phyloP scores from a whole-genome alignment of 768 basidiomycete genomes.

The Terana coerulea region DNA sequence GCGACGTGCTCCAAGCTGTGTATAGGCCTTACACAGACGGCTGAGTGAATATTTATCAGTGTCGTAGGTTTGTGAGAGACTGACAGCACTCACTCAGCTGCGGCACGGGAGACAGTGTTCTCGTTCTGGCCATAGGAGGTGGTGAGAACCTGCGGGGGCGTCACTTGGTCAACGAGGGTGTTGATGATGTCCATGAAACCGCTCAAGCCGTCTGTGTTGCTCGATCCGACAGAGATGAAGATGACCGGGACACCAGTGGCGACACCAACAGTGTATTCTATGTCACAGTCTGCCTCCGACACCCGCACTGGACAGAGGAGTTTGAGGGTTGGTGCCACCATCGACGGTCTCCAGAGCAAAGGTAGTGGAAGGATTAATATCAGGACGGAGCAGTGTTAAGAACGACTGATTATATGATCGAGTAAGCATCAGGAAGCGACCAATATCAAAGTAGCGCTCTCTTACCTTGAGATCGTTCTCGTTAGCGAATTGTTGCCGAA shows the following conservation, averaged over 20 bases:
- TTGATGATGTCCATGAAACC: conserved; percentile 26
- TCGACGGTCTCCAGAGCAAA: conserved; percentile 25
- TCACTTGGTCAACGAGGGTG: conserved; percentile 17
- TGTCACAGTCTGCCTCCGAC: conserved; percentile 21
- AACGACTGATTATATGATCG: conserved; percentile 52
- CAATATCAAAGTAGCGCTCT: conserved; percentile 1
- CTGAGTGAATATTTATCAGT: conserved; percentile 6
- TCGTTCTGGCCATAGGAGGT: conserved; percentile 28
- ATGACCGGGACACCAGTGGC: conserved; percentile 26
- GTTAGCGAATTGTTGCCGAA: conserved; percentile 20
- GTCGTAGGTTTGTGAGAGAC: background rate
- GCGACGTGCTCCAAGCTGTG: conserved; percentile 27
- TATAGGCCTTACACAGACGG: conserved; percentile 25
- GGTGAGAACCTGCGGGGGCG: conserved; percentile 24
- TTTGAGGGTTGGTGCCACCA: conserved; percentile 41
- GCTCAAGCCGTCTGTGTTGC: conserved; percentile 15
- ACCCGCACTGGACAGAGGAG: conserved; percentile 7
- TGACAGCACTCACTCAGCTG: conserved; percentile 16
- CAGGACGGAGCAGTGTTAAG: conserved; percentile 43
- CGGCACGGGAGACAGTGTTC: conserved; percentile 15
- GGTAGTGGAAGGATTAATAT: conserved; percentile 29
- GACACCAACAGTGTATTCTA: conserved; percentile 26
- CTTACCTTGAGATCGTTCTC: conserved; percentile 17
- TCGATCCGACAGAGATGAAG: conserved; percentile 22
- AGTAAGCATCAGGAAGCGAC: conserved; percentile 26